Base-by-base conservation (phyloP, 2,329 filamentous ascomycete genomes). In the Beauveria varroae region DNA sequence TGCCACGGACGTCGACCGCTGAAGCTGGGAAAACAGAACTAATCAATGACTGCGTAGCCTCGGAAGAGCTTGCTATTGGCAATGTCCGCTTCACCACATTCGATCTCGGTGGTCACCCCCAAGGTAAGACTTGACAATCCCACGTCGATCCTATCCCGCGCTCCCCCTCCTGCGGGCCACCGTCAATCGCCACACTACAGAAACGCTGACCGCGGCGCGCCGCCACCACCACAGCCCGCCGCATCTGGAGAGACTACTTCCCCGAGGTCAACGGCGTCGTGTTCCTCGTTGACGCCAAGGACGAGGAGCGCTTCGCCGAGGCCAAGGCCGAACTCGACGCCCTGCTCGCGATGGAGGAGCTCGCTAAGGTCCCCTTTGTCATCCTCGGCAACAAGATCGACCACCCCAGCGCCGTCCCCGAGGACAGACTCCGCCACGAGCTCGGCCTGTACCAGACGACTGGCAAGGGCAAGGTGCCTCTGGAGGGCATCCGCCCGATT, bases 341-440 rank as follows among this genome's bases (percentile, higher is more conserved):
- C 59, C 89, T 98, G 57, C 84, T 99, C 68, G 87, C 90, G 65
- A 97, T 99, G 93, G 95, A 99, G 79, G 93, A 98, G 74, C 86
- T 99, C 44, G 81, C 86, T 74, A 97, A 96, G 82, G 95, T 96
- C 9, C 95, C 95, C 60, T 98, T 98, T 76, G 86, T 98, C 64
- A 86, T 99, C 69, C 86, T 99, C 65, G 95, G 95, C 69, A 99
- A 99, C 86, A 99, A 99, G 86, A 99, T 99, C 76, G 95, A 99
- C 76, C 93, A 98, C 80, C 93, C 93, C 59, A 90, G 96, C 68
- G 95, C 95, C 65, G 88, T 98, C 60, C 93, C 89, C 67, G 95
- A 99, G 83, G 93, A 98, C 70, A 91, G 97, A 80, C 84, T 98
- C 72, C 86, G 95, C 76, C 88, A 93, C 74, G 89, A 93, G 75